Conservation (phyloP, 495 filamentous ascomycete genomes). For the Aspergillus sparsus region DNA sequence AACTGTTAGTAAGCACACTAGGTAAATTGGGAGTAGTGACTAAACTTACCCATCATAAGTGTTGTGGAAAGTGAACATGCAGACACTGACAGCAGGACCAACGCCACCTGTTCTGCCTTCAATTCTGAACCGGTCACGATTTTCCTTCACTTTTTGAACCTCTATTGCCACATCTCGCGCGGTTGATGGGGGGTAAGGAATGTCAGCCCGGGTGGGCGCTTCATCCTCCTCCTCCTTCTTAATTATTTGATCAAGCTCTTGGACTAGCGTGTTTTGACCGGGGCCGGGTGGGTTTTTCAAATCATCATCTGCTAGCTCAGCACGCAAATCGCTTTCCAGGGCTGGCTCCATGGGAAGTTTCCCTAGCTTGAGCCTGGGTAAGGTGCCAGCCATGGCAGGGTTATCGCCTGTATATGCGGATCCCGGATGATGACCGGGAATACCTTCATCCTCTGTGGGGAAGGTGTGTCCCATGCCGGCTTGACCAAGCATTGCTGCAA, state of each 20-base stretch:
- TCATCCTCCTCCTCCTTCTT: conserved; percentile 90
- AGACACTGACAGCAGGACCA: conserved; percentile 77
- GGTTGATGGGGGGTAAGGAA: conserved; percentile 82
- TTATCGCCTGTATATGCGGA: conserved; percentile 73
- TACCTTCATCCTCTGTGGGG: conserved; percentile 86
- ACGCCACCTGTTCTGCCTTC: conserved; percentile 76
- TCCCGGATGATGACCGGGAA: conserved; percentile 86
- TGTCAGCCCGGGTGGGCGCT: conserved; percentile 68
- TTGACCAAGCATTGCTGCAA: conserved; percentile 76
- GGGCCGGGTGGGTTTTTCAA: conserved; percentile 62
- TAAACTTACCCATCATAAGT: conserved; percentile 75
- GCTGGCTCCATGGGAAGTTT: conserved; percentile 77
- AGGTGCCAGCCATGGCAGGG: conserved; percentile 51
- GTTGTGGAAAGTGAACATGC: conserved; percentile 98
- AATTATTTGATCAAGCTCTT: conserved; percentile 82
- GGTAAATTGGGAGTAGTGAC: not conserved
- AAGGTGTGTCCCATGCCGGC: conserved; percentile 61
- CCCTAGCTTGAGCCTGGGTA: conserved; percentile 70
- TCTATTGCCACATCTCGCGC: conserved; percentile 90
- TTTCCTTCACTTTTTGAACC: conserved; percentile 91
- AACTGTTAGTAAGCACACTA: conserved; percentile 26
- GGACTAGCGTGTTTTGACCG: conserved; percentile 65
- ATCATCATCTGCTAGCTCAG: conserved; percentile 81
- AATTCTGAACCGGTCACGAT: conserved; percentile 84
- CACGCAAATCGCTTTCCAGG: conserved; percentile 75